These are phyloP conservation scores for Sarcodon aspratus DNA, from an alignment of 768 basidiomycete species.

Conservation along the genomic window DNA sequence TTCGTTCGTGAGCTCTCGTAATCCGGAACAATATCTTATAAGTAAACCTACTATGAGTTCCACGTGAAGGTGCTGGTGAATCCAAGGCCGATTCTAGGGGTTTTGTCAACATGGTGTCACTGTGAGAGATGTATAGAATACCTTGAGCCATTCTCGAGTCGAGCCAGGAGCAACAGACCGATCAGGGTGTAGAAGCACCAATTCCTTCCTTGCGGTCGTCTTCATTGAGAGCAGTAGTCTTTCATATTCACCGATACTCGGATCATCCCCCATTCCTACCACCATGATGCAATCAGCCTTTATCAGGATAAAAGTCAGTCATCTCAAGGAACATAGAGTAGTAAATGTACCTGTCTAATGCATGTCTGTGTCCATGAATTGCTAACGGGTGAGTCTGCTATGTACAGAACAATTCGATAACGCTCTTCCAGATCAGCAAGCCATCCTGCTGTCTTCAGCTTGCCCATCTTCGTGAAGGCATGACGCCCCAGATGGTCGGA, in stretches of 20 bases:
- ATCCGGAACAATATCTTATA: too few relatives aligned
- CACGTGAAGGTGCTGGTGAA: slow-evolving; percentile 92
- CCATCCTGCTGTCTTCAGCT: slow-evolving; percentile 91
- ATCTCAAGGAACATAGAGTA: neutral
- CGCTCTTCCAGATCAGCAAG: slow-evolving; percentile 92
- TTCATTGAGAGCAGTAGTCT: slow-evolving; percentile 88
- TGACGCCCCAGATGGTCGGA: slow-evolving; percentile 88
- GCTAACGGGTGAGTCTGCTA: slow-evolving; percentile 89
- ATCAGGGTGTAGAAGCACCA: slow-evolving; percentile 88
- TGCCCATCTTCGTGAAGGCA: slow-evolving; percentile 94
- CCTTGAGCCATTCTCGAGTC: slow-evolving; percentile 94
- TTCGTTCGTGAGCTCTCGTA: neutral
- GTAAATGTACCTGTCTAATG: slow-evolving; percentile 70
- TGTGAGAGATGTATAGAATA: slow-evolving; percentile 15
- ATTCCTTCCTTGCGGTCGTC: slow-evolving; percentile 96
- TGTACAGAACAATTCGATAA: slow-evolving; percentile 88
- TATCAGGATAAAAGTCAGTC: neutral
- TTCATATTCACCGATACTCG: slow-evolving; percentile 88
- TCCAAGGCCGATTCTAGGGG: slow-evolving; percentile 82
- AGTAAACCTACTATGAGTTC: slow-evolving; percentile 59
- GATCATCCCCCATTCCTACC: slow-evolving; percentile 89
- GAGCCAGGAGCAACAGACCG: slow-evolving; percentile 82
- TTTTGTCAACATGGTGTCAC: slow-evolving; percentile 2
- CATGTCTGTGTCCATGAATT: slow-evolving; percentile 98
- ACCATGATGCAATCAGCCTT: slow-evolving; percentile 92